Evolutionary conservation across 2,329 filamentous ascomycete genomes (phyloP), one percentile per base, ranked within the genome.

Genomic region (Seiridium cupressi): DNA sequence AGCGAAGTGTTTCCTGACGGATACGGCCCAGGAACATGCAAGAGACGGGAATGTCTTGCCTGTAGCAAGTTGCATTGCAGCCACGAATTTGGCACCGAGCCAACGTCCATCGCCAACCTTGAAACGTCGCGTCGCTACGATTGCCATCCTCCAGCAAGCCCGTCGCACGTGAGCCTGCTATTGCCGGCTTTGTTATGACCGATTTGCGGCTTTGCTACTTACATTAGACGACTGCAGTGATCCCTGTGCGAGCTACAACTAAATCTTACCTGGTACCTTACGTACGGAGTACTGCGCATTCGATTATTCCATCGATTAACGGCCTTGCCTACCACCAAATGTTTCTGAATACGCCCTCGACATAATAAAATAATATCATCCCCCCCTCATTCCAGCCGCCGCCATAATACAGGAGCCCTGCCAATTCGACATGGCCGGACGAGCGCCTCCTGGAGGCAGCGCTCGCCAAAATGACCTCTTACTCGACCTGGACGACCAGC

Each of bases 401-500:
- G 13, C 9, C 7, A 18, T 40, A 32, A 26, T 13, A 48, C 8
- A 57, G 42, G 34, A 44, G 49, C 54, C 32, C 10, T 18, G 38
- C 55, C 53, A 47, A 51, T 47, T 44, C 57, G 79, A 79, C 77
- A 89, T 89, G 86, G 81, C 85, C 77, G 85, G 84, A 74, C 79
- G 81, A 78, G 80, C 79, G 72, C 80, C 80, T 71, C 79, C 78
- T 64, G 81, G 80, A 72, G 81, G 76, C 68, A 74, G 72, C 67
- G 76, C 77, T 68, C 76, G 73, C 68, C 77, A 73, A 62, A 65
- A 69, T 58, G 65, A 86, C 71, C 83, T 92, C 62, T 82, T 93
- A 60, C 86, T 93, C 72, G 90, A 93, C 74, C 81, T 92, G 65
- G 87, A 91, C 70, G 83, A 89, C 60, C 85, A 88, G 66, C 87